phyloP scores from a whole-genome alignment of 2,329 filamentous ascomycete species.

The Paecilomyces variotii region DNA sequence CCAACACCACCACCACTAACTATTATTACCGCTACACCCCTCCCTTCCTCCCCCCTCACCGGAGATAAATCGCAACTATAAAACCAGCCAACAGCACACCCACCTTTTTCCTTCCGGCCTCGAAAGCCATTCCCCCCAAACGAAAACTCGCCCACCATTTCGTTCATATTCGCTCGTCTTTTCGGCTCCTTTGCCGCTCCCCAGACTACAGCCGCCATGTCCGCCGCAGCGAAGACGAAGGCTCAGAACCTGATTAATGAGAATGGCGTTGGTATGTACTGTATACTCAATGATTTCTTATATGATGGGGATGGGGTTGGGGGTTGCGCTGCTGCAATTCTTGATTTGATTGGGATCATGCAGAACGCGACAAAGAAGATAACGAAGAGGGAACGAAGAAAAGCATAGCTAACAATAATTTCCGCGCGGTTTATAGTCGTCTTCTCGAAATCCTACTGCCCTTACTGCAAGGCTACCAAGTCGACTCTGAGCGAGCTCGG shows the following conservation, averaged over 20 bases:
- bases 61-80: not conserved
- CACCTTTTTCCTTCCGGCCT: not conserved
- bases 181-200: slow-evolving; percentile 54
- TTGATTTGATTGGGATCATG: not conserved
- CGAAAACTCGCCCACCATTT: slow-evolving; percentile 42
- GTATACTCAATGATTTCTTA: not conserved
- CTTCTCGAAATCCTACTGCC: slow-evolving; percentile 96
- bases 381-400: not conserved
- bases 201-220: slow-evolving; percentile 50
- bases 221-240: slow-evolving; percentile 77
- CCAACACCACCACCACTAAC: no score
- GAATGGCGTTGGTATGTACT: slow-evolving; percentile 66
- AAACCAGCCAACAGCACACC: not conserved
- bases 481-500: slow-evolving; percentile 58
- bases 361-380: not conserved
- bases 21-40: no score
- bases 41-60: no score
- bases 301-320: not conserved
- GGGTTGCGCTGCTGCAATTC: not conserved
- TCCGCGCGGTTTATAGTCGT: slow-evolving; percentile 59
- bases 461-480: slow-evolving; percentile 81
- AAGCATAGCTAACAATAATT: not conserved
- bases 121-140: not conserved
- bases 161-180: slow-evolving; percentile 63
- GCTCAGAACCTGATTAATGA: slow-evolving; percentile 81